These are phyloP conservation scores for Ophiostoma himal-ulmi DNA, from an alignment of 2,329 filamentous ascomycete species.

Conservation along the genomic window DNA sequence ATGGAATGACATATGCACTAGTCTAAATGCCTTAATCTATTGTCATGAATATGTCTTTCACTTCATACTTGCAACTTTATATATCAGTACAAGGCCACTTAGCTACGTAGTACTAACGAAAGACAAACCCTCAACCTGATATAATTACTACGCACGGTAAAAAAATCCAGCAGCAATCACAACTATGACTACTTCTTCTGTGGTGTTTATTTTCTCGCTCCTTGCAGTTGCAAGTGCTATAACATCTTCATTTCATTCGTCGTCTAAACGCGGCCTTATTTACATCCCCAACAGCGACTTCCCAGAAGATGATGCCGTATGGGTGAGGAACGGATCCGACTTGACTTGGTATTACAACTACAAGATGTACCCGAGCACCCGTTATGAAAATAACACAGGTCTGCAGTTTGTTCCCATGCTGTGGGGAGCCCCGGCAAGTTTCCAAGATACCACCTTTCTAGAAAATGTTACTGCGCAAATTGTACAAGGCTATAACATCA, in stretches of 20 bases:
- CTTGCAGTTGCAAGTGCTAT: slow-evolving; percentile 18
- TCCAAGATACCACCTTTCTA: slow-evolving; percentile 54
- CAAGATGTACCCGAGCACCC: slow-evolving; percentile 47
- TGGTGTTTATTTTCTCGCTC: neutral
- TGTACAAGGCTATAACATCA: slow-evolving; percentile 49
- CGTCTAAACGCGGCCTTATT: slow-evolving; percentile 65
- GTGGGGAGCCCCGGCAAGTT: slow-evolving; percentile 53
- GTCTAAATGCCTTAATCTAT: too few species aligned
- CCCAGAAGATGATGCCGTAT: slow-evolving; percentile 58
- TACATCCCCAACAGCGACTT: slow-evolving; percentile 53
- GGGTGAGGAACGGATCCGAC: slow-evolving; percentile 50
- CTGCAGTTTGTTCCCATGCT: slow-evolving; percentile 69
- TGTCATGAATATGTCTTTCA: neutral
- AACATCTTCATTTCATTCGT: slow-evolving; percentile 32
- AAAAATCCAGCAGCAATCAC: neutral
- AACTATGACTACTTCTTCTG: neutral
- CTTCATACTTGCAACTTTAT: neutral
- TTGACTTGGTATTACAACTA: slow-evolving; percentile 87
- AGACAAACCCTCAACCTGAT: too few species aligned
- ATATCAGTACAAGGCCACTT: neutral
- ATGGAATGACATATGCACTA: too few species aligned
- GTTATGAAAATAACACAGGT: slow-evolving; percentile 43
- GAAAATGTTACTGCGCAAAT: slow-evolving; percentile 52
- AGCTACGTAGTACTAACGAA: neutral
- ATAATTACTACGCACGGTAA: too few species aligned